These are phyloP conservation scores for Plasmodium ovale DNA, from an alignment of 169 alveolate species.

Conservation along the genomic window DNA sequence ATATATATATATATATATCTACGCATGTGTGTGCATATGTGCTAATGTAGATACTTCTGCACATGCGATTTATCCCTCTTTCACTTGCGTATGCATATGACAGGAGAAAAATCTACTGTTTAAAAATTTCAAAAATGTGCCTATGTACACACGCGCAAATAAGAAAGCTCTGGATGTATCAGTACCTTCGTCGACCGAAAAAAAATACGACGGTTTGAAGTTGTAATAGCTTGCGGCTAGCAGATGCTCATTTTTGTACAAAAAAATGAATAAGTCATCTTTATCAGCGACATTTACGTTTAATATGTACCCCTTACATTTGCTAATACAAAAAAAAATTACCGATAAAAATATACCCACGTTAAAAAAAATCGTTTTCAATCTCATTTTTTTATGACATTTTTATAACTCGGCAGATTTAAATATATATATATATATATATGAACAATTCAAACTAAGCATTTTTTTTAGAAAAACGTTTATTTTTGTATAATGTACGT, in stretches of 20 bases:
- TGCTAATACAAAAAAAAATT: constrained; percentile 27
- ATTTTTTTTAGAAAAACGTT: neutral
- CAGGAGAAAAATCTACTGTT: too few species aligned
- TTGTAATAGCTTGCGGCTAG: constrained; percentile 71
- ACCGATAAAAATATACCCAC: constrained; percentile 46
- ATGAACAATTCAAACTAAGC: too few species aligned
- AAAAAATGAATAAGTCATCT: constrained; percentile 65
- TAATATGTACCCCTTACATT: constrained; percentile 54
- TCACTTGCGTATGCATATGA: neutral
- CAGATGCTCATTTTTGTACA: constrained; percentile 68
- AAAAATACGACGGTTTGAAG: constrained; percentile 66
- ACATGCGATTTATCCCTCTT: too few species aligned
- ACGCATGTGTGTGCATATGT: neutral
- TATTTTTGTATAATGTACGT: neutral
- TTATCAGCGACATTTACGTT: constrained; percentile 64
- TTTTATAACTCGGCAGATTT: constrained; percentile 23
- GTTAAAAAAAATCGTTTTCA: constrained; percentile 18
- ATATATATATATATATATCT: too few species aligned
- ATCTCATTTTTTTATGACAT: constrained; percentile 67
- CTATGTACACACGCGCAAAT: neutral
- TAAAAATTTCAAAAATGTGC: too few species aligned
- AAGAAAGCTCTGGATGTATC: neutral
- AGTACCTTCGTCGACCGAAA: constrained; percentile 65
- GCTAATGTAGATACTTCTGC: neutral
- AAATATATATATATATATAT: neutral